Conservation (phyloP, 192 early-diverging fungal genomes). For the Kickxella alabastrina region DNA sequence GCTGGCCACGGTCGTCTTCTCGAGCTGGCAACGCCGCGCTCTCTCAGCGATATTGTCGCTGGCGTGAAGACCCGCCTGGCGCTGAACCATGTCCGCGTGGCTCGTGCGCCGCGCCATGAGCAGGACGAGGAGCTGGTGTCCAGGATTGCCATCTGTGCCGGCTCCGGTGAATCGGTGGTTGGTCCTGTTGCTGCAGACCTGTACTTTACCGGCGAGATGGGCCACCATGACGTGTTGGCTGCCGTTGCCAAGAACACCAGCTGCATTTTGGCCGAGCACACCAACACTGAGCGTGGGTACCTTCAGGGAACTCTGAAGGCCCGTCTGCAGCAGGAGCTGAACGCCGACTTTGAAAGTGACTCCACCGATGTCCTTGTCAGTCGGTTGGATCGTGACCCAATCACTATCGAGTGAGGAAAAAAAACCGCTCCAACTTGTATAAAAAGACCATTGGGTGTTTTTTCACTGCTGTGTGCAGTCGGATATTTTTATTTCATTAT, state of each 20-base stretch:
- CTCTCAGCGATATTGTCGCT: constrained; percentile 16
- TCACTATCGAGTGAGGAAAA: constrained; percentile 51
- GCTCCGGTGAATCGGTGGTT: constrained; percentile 74
- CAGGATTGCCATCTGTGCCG: constrained; percentile 89
- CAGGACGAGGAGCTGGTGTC: constrained; percentile 49
- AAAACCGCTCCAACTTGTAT: too few relatives aligned
- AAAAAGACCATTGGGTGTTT: too few relatives aligned
- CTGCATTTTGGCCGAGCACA: constrained; percentile 85
- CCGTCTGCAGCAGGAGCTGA: constrained; percentile 53
- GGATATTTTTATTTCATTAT: too few relatives aligned
- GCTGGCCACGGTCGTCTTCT: constrained; percentile 32
- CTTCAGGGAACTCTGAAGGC: constrained; percentile 62
- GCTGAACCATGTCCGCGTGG: constrained; percentile 71
- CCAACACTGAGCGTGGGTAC: constrained; percentile 90
- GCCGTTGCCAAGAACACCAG: constrained; percentile 71
- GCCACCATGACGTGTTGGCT: constrained; percentile 89
- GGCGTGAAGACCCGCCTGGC: constrained; percentile 52
- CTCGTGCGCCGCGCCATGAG: constrained; percentile 56
- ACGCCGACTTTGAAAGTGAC: constrained; percentile 35
- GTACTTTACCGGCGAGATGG: constrained; percentile 92
- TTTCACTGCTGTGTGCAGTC: too few relatives aligned
- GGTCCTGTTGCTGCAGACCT: constrained; percentile 61
- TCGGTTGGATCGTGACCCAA: constrained; percentile 72
- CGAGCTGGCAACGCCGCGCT: constrained; percentile 20
- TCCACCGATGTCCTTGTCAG: constrained; percentile 67